Percentiles rank a stretch among this genome's conserved stretches.
Evolutionary conservation across 352 stramenopile genomes (phyloP).

Genomic region (Pythium rhizo-oryzae): DNA sequence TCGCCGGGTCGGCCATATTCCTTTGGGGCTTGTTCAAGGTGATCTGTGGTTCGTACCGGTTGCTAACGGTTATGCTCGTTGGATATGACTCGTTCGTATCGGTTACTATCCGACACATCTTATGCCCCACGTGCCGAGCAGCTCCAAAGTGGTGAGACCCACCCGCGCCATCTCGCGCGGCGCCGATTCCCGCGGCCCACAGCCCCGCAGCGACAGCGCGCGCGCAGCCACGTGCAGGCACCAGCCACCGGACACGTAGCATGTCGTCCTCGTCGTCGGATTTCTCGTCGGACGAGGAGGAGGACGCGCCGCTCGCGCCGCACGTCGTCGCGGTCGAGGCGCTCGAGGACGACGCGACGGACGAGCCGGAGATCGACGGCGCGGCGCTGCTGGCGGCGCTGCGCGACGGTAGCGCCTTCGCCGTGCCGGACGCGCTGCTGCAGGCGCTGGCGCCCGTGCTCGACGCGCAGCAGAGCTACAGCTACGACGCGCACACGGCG

Average conservation of each 20-base stretch:
- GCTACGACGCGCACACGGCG: slow-evolving; percentile 31
- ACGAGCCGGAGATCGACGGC: slow-evolving; percentile 23
- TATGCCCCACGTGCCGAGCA: too few species aligned
- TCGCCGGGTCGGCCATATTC: background rate
- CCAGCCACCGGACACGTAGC: too few species aligned
- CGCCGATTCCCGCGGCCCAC: too few species aligned
- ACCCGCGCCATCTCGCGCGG: too few species aligned
- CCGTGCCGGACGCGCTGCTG: slow-evolving; percentile 12
- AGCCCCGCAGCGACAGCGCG: too few species aligned
- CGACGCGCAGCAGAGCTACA: background rate
- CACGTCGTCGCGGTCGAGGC: slow-evolving; percentile 35
- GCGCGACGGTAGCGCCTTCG: background rate
- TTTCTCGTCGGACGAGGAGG: slow-evolving; percentile 32
- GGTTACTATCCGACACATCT: background rate
- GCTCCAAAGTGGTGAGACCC: too few species aligned
- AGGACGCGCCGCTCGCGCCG: slow-evolving; percentile 26
- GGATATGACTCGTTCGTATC: too few species aligned
- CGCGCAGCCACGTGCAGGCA: too few species aligned
- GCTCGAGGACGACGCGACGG: slow-evolving; percentile 43
- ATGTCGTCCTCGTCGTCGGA: slow-evolving; percentile 31
- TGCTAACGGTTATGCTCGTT: too few species aligned
- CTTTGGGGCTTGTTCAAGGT: too few species aligned
- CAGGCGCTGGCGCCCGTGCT: slow-evolving; percentile 20
- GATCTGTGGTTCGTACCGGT: background rate
- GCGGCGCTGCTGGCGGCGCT: slow-evolving; percentile 19